phyloP scores from a whole-genome alignment of 306 rosid species.

The Begonia loranthoides region DNA sequence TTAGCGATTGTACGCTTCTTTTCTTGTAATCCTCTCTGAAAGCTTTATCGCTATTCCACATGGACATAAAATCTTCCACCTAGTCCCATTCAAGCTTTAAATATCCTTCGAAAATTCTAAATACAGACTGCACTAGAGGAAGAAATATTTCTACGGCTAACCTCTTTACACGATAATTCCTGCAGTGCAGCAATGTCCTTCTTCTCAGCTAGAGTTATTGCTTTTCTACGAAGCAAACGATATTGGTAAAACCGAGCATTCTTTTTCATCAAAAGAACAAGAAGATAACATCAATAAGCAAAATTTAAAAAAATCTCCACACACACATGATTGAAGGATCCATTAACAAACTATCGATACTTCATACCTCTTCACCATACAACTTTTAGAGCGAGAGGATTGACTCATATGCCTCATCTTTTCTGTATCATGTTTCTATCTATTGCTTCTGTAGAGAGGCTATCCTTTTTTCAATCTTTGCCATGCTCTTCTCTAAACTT shows the following conservation, averaged over 20 bases:
- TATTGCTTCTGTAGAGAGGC: conserved; percentile 4
- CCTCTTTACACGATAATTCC: conserved; percentile 7
- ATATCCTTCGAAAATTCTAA: too few relatives aligned
- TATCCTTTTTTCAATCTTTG: conserved; percentile 1
- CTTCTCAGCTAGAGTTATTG: not conserved
- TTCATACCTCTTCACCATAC: conserved; percentile 10
- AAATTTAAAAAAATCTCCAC: too few relatives aligned
- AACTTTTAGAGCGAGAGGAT: conserved; percentile 5
- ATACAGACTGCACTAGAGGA: not conserved
- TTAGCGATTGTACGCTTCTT: not conserved
- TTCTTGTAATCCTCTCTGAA: not conserved
- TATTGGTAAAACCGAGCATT: conserved; percentile 8
- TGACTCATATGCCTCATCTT: conserved; percentile 4
- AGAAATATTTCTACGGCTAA: not conserved
- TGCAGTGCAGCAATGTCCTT: conserved; percentile 12
- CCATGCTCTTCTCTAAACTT: not conserved
- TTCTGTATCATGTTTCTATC: not conserved
- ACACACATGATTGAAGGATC: too few relatives aligned
- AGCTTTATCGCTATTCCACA: not conserved
- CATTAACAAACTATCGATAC: too few relatives aligned
- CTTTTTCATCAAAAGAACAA: not conserved
- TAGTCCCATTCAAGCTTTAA: not conserved
- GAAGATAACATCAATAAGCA: too few relatives aligned
- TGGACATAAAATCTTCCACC: not conserved
- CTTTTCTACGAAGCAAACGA: conserved; percentile 4